phyloP scores from a whole-genome alignment of 441 rosid species.

The Bruguiera hainesii region DNA sequence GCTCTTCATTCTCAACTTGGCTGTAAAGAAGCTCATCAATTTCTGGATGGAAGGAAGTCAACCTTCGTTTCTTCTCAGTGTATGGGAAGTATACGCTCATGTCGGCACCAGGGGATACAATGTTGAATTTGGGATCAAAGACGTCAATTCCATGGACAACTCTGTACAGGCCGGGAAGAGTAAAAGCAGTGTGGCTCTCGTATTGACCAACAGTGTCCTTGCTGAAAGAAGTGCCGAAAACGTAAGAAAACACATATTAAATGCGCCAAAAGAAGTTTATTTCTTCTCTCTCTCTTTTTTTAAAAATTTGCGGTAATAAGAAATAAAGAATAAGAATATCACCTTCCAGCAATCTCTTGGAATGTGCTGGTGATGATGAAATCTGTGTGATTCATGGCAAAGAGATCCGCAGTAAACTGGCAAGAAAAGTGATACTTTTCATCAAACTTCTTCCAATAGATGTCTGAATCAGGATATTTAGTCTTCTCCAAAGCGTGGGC shows the following conservation, averaged over 20 bases:
- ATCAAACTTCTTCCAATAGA: slow-evolving; percentile 90
- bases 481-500: slow-evolving; percentile 98
- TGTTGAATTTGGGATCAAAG: slow-evolving; percentile 95
- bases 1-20: slow-evolving; percentile 74
- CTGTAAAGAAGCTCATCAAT: slow-evolving; percentile 91
- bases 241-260: too few species aligned
- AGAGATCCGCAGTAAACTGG: slow-evolving; percentile 92
- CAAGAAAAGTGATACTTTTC: slow-evolving; percentile 95
- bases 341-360: slow-evolving; percentile 99
- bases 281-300: too few species aligned
- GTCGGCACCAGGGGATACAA: slow-evolving; percentile 96
- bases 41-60: slow-evolving; percentile 70
- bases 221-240: slow-evolving; percentile 36
- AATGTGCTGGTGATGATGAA: slow-evolving; percentile 97
- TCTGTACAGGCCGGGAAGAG: slow-evolving; percentile 91
- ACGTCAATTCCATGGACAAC: slow-evolving; percentile 94
- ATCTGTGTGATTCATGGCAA: slow-evolving; percentile 96
- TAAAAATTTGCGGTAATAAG: background rate
- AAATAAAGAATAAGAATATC: background rate
- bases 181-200: slow-evolving; percentile 95
- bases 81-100: slow-evolving; percentile 77
- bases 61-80: slow-evolving; percentile 61
- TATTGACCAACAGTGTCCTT: slow-evolving; percentile 96
- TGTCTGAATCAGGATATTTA: slow-evolving; percentile 89
- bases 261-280: too few species aligned